Percentiles rank a stretch among this genome's conserved stretches.
phyloP scores from a whole-genome alignment of 257 asterid species.

The Cynanchum wilfordii region DNA sequence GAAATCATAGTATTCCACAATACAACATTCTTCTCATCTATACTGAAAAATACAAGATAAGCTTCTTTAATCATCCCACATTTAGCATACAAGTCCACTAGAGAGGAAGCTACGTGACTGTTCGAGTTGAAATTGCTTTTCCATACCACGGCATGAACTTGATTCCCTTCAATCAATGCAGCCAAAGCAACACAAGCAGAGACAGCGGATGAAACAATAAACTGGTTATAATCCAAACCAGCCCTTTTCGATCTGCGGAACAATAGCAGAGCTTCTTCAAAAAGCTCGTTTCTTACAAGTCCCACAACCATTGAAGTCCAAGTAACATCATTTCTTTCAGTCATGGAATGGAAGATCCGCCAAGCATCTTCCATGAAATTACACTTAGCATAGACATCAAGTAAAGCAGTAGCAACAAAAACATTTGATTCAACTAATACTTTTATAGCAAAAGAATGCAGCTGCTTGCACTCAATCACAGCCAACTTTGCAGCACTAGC shows the following conservation, averaged over 20 bases:
- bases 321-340: conserved; percentile 60
- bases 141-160: conserved; percentile 50
- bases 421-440: conserved; percentile 43
- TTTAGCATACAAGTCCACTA: conserved; percentile 81
- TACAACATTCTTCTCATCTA: conserved; percentile 59
- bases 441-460: conserved; percentile 70
- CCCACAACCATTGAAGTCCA: conserved; percentile 98
- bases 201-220: conserved; percentile 54
- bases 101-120: conserved; percentile 51
- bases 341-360: conserved; percentile 46
- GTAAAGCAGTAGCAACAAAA: conserved; percentile 69
- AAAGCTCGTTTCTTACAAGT: conserved; percentile 57
- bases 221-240: conserved; percentile 38
- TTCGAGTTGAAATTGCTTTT: conserved; percentile 52
- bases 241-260: conserved; percentile 42
- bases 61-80: conserved; percentile 73
- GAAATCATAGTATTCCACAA: conserved; percentile 81
- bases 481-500: conserved; percentile 67
- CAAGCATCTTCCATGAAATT: conserved; percentile 48
- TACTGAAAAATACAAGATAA: conserved; percentile 44
- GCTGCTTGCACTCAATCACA: conserved; percentile 57
- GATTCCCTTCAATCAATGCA: conserved; percentile 79
- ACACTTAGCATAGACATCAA: conserved; percentile 84
- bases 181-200: conserved; percentile 81
- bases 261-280: conserved; percentile 64